Evolutionary conservation across 768 basidiomycete genomes (phyloP).

Genomic region (Suillus hirtellus): DNA sequence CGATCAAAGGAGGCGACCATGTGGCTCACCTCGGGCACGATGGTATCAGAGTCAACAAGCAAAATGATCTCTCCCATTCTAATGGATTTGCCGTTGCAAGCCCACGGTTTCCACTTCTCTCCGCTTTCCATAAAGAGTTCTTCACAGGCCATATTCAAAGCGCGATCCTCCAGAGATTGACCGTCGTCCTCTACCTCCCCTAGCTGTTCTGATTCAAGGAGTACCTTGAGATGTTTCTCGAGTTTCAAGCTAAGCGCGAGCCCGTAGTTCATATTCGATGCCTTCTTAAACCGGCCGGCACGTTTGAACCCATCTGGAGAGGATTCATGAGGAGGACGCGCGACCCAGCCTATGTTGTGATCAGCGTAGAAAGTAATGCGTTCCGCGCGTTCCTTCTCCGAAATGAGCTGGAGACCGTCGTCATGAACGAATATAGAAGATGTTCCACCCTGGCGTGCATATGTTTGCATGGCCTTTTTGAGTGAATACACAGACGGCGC

Average conservation of each 20-base stretch:
- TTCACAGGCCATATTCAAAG: slow-evolving; percentile 72
- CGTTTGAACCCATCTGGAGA: slow-evolving; percentile 53
- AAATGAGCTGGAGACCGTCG: slow-evolving; percentile 64
- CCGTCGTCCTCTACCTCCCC: slow-evolving; percentile 36
- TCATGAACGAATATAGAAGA: slow-evolving; percentile 78
- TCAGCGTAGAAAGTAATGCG: slow-evolving; percentile 71
- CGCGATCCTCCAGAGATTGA: slow-evolving; percentile 65
- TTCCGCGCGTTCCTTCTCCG: slow-evolving; percentile 56
- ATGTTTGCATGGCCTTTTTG: slow-evolving; percentile 85
- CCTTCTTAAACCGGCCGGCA: slow-evolving; percentile 86
- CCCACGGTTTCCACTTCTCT: slow-evolving; percentile 69
- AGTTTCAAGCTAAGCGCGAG: slow-evolving; percentile 49
- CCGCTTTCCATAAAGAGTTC: slow-evolving; percentile 65
- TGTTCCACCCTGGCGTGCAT: slow-evolving; percentile 82
- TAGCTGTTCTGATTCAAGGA: slow-evolving; percentile 46
- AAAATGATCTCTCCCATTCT: slow-evolving; percentile 80
- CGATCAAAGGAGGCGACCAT: background rate
- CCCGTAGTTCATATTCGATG: slow-evolving; percentile 84
- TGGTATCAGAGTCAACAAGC: slow-evolving; percentile 77
- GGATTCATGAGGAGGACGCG: slow-evolving; percentile 66
- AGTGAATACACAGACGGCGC: slow-evolving; percentile 70
- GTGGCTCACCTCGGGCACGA: slow-evolving; percentile 65
- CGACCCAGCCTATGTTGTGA: slow-evolving; percentile 76
- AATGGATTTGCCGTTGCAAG: slow-evolving; percentile 70
- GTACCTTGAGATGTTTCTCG: slow-evolving; percentile 45